These are phyloP conservation scores for Coemansia sp. DNA, from an alignment of 192 early-diverging fungal species.

Conservation along the genomic window DNA sequence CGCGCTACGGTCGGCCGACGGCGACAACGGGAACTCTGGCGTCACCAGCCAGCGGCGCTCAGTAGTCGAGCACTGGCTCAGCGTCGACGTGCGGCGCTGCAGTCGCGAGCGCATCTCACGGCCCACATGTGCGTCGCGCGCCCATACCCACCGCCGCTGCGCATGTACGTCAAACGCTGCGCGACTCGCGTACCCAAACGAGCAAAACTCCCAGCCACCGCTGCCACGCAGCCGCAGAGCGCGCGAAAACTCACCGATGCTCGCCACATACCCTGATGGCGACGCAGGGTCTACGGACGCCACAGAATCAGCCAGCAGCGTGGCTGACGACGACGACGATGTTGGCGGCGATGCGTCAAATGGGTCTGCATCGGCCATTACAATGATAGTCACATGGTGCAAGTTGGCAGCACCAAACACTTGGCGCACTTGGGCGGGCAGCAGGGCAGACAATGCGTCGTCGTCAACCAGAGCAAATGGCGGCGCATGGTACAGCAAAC, in stretches of 20 bases:
- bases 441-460: constrained; percentile 17
- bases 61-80: constrained; percentile 54
- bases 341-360: constrained; percentile 16
- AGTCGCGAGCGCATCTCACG: constrained; percentile 9
- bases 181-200: constrained; percentile 29
- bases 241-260: constrained; percentile 36
- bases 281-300: background rate
- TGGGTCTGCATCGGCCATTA: constrained; percentile 21
- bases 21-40: constrained; percentile 16
- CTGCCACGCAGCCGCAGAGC: constrained; percentile 22
- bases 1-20: constrained; percentile 3
- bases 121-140: background rate
- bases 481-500: constrained; percentile 38
- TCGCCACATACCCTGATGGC: constrained; percentile 1
- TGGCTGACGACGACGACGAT: constrained; percentile 5
- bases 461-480: constrained; percentile 41
- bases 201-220: constrained; percentile 28
- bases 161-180: constrained; percentile 24
- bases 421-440: constrained; percentile 16
- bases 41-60: constrained; percentile 49
- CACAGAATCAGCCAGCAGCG: background rate
- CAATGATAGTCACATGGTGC: constrained; percentile 37
- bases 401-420: constrained; percentile 26
- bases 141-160: constrained; percentile 26
- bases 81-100: constrained; percentile 37